Percentiles rank a stretch among this genome's conserved stretches.
Conservation (phyloP, 2,329 filamentous ascomycete species). For the Rhinocladiella similis region DNA sequence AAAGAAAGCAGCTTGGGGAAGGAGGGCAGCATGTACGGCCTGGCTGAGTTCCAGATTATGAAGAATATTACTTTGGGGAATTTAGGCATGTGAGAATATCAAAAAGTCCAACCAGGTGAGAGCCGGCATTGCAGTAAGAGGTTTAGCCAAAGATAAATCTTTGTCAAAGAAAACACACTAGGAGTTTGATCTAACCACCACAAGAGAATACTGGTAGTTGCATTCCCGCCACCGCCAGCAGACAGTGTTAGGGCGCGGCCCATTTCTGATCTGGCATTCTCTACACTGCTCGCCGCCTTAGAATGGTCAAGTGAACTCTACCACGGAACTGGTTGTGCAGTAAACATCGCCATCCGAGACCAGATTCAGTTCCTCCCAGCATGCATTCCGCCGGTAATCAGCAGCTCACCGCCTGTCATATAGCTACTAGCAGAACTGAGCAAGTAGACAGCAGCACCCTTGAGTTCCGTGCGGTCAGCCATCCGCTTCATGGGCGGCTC, state of each 20-base stretch:
- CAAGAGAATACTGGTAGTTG: too few species aligned
- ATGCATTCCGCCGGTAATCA: slow-evolving; percentile 39
- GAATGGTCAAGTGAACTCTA: too few species aligned
- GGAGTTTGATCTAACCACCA: too few species aligned
- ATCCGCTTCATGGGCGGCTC: slow-evolving; percentile 43
- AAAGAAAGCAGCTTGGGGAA: slow-evolving; percentile 48
- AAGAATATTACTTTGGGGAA: slow-evolving; percentile 19
- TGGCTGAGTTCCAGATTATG: neutral
- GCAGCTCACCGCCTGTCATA: slow-evolving; percentile 38
- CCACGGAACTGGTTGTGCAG: too few species aligned
- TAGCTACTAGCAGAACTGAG: slow-evolving; percentile 43
- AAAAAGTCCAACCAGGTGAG: too few species aligned
- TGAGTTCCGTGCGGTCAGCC: slow-evolving; percentile 41
- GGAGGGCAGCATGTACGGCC: slow-evolving; percentile 47
- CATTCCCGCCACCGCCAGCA: too few species aligned
- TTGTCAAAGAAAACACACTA: too few species aligned
- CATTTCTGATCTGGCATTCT: neutral
- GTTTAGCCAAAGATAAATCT: too few species aligned
- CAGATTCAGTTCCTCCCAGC: slow-evolving; percentile 28
- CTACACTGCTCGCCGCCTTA: neutral
- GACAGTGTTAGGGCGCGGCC: neutral
- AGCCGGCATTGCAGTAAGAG: too few species aligned
- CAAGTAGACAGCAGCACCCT: slow-evolving; percentile 43
- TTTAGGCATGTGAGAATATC: neutral
- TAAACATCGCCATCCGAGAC: too few species aligned